Evolutionary conservation across 164 flowering plant genomes (phyloP).

Genomic region (Vitis amurensis): DNA sequence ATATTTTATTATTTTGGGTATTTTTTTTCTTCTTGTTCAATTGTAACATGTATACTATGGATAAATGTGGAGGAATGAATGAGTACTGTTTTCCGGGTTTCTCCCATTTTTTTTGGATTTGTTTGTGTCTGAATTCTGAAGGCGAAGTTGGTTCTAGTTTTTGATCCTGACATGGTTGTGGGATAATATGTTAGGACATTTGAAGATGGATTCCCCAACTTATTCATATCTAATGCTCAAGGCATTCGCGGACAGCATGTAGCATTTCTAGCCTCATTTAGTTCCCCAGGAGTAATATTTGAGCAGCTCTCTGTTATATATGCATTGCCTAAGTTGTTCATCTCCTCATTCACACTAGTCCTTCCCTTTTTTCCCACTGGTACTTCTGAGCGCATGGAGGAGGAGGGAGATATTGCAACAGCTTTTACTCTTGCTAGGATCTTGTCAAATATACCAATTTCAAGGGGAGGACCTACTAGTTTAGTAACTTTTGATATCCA

Average conservation of each 20-base stretch:
- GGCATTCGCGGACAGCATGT: conserved; percentile 94
- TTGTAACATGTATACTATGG: too few relatives aligned
- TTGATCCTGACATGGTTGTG: not conserved
- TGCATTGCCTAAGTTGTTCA: conserved; percentile 84
- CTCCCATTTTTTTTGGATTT: not conserved
- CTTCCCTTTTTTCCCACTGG: conserved; percentile 99
- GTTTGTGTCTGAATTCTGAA: not conserved
- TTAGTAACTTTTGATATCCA: conserved; percentile 94
- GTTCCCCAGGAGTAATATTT: conserved; percentile 91
- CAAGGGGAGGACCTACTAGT: conserved; percentile 96
- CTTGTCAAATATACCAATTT: conserved; percentile 81
- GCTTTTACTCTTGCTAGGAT: conserved; percentile 94
- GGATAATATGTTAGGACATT: conserved; percentile 57
- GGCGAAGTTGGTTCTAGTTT: not conserved
- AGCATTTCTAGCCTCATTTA: conserved; percentile 97
- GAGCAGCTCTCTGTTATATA: conserved; percentile 93
- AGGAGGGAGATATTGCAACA: conserved; percentile 97
- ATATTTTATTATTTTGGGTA: too few relatives aligned
- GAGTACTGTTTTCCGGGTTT: too few relatives aligned
- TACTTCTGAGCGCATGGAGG: conserved; percentile 95
- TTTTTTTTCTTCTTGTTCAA: too few relatives aligned
- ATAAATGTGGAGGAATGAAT: too few relatives aligned
- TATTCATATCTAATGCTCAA: conserved; percentile 90
- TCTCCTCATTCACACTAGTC: conserved; percentile 87
- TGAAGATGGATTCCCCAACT: conserved; percentile 93